Conservation (phyloP, 352 stramenopile genomes). For the Phytophthora tubulina region DNA sequence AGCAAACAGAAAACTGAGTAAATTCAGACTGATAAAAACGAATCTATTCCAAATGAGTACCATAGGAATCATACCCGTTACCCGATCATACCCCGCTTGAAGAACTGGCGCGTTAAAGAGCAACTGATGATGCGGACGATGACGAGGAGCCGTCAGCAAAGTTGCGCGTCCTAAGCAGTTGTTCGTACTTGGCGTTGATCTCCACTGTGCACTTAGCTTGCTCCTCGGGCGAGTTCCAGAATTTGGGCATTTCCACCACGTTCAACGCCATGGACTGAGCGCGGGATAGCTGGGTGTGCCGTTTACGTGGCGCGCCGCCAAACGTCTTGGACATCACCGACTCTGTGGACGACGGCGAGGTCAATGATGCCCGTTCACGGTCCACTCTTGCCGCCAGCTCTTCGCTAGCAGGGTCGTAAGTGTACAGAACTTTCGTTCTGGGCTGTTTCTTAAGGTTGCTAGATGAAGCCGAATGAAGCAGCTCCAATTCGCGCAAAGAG, state of each 20-base stretch:
- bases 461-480: conserved; percentile 38
- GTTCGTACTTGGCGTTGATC: conserved; percentile 61
- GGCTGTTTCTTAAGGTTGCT: conserved; percentile 35
- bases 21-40: neutral
- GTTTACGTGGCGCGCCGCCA: conserved; percentile 20
- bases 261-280: conserved; percentile 50
- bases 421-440: conserved; percentile 41
- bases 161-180: conserved; percentile 42
- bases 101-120: conserved; percentile 22
- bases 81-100: neutral
- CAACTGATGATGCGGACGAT: conserved; percentile 38
- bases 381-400: conserved; percentile 40
- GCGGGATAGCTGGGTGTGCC: conserved; percentile 28
- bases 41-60: conserved; percentile 22
- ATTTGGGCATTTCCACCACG: conserved; percentile 52
- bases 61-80: neutral
- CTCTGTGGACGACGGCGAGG: conserved; percentile 20
- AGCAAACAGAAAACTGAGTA: conserved; percentile 7
- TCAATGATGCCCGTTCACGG: conserved; percentile 28
- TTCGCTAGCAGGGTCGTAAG: conserved; percentile 40
- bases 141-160: conserved; percentile 34
- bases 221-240: conserved; percentile 55
- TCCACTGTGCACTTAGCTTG: conserved; percentile 37
- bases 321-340: conserved; percentile 23
- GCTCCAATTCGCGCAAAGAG: conserved; percentile 54